Evolutionary conservation across 371 early-diverging fungal genomes (phyloP), one percentile per base, ranked within the genome.

Genomic region (Funneliformis caledonium): DNA sequence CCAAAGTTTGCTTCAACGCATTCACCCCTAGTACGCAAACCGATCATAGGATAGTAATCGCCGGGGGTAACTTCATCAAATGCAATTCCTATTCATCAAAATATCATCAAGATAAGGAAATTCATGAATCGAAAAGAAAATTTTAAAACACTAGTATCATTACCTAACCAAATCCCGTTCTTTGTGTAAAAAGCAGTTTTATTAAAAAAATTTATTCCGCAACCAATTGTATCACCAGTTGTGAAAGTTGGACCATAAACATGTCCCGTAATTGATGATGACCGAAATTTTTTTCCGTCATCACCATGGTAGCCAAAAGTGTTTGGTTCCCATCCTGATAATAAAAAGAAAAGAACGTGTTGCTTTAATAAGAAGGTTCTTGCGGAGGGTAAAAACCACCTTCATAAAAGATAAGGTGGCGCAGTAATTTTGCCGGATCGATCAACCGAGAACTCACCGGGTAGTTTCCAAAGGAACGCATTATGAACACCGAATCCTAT

Each of bases 151-250:
- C 0, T 50, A 50, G 12, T 3, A 50, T 62, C 31, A 43, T 68
- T 85, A 76, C 96, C 97, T 45, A 97, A 89, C 80, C 88, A 88
- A 9, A 89, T 86, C 2, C 99, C 99, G 83, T 98, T 98, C 83
- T 95, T 97, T 11, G 97, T 97, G 85, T 93, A 99, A 81, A 96
- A 97, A 2, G 93, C 88, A 4, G 92, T 88, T 74, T 84, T 88
- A 61, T 87, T 88, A 33, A 87, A 81, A 86, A 97, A 96, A 85
- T 98, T 95, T 65, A 98, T 83, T 8, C 96, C 91, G 83, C 97
- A 97, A 8, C 98, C 98, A 69, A 97, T 91, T 0, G 92, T 89
- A 83, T 98, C 98, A 6, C 95, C 96, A 4, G 96, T 96, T 26
- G 92, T 90, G 78, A 93, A 99, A 9, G 91, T 89, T 11, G 98